A percentile compares a stretch with the other conserved stretches of the same genome.
phyloP scores from a whole-genome alignment of 352 stramenopile species.

The Pythium aquatile region DNA sequence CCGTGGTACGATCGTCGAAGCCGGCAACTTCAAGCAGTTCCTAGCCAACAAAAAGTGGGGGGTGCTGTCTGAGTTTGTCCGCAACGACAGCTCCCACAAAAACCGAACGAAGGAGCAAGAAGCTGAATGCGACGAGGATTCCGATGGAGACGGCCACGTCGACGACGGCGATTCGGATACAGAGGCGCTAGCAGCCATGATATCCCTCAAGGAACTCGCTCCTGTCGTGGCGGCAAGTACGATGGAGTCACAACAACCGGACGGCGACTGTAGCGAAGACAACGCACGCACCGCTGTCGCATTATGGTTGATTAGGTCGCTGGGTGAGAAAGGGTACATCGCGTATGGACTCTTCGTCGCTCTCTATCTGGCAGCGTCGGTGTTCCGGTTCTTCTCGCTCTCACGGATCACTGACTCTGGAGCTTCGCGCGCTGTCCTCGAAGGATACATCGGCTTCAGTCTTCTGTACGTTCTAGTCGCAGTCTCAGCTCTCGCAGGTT shows the following conservation, averaged over 20 bases:
- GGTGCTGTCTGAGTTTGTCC: conserved; percentile 54
- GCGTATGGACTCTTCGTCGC: conserved; percentile 36
- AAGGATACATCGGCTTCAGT: conserved; percentile 75
- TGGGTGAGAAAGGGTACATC: conserved; percentile 71
- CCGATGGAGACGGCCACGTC: conserved; percentile 27
- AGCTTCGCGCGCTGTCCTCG: conserved; percentile 39
- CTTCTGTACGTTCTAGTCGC: conserved; percentile 29
- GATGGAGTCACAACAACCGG: background rate
- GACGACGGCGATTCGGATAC: conserved; percentile 4
- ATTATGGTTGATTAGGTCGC: conserved; percentile 84
- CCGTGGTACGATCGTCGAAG: conserved; percentile 30
- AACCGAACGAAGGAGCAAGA: conserved; percentile 25
- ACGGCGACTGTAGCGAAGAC: conserved; percentile 35
- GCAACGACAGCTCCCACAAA: conserved; percentile 43
- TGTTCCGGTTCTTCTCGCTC: conserved; percentile 8
- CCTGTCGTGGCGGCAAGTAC: conserved; percentile 1
- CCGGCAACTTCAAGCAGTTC: conserved; percentile 18
- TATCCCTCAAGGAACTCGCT: conserved; percentile 4
- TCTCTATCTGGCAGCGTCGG: background rate
- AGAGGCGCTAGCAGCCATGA: background rate
- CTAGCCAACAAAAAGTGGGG: conserved; percentile 25
- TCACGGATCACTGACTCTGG: background rate
- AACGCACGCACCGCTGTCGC: conserved; percentile 54
- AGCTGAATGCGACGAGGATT: conserved; percentile 26
- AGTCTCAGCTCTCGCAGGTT: background rate